Percentiles rank a stretch among this genome's conserved stretches.
Evolutionary conservation across 1,284 basidiomycete genomes (phyloP).

Genomic region (Austroboletus novae-zelandiae): DNA sequence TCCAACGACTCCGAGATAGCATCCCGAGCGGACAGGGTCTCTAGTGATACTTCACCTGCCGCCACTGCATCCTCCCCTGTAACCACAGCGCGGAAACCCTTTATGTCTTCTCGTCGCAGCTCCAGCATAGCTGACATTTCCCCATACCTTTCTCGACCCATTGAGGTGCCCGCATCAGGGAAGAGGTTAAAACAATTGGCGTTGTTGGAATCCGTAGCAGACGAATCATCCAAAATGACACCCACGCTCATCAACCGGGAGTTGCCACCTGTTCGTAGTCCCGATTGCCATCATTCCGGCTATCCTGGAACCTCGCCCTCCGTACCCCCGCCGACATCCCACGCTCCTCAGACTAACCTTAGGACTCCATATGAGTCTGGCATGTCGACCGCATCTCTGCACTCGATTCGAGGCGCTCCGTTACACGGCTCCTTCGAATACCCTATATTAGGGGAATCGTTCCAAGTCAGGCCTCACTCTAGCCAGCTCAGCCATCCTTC

Average conservation of each 20-base stretch:
- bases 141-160: constrained; percentile 55
- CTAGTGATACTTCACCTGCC: constrained; percentile 11
- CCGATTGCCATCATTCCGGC: constrained; percentile 1
- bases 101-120: constrained; percentile 32
- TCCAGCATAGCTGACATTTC: constrained; percentile 58
- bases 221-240: constrained; percentile 65
- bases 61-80: constrained; percentile 7
- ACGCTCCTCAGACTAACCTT: constrained; percentile 7
- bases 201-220: constrained; percentile 69
- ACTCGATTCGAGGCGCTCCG: constrained; percentile 10
- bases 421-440: constrained; percentile 8
- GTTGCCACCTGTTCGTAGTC: constrained; percentile 16
- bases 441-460: constrained; percentile 37
- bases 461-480: constrained; percentile 58
- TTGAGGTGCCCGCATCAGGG: constrained; percentile 50
- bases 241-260: constrained; percentile 41
- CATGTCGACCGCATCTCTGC: constrained; percentile 2
- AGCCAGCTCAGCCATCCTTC: constrained; percentile 47
- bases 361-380: constrained; percentile 12
- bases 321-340: constrained; percentile 17
- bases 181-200: constrained; percentile 70
- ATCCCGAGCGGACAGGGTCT: constrained; percentile 16
- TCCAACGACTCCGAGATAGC: constrained; percentile 21
- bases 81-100: constrained; percentile 20
- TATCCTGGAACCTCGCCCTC: constrained; percentile 19